Base-by-base conservation (phyloP, 768 basidiomycete species). In the Leccinum longicurvipes region DNA sequence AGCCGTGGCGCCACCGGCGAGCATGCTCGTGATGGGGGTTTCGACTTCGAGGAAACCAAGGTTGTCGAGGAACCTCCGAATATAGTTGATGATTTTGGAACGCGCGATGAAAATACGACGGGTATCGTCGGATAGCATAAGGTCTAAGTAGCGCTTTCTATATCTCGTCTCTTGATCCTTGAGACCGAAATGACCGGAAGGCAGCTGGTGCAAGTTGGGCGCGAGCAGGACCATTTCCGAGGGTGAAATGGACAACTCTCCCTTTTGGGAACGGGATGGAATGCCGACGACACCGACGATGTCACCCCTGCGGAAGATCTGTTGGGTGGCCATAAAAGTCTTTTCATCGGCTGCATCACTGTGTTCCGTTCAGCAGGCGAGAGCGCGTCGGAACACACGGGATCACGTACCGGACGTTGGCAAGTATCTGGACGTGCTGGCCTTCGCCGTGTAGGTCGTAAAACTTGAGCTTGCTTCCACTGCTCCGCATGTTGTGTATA, bases 1-100 rank as follows among this genome's bases (percentile, higher is more conserved):
- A 64, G 97, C 97, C 1, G 94, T 98, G 14, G 97, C 97, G 53
- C 97, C 97, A 25, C 97, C 97, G 1, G 97, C 97, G 62, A 91
- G 83, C 78, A 97, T 83, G 66, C 89, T 94, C 75, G 91, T 99
- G 81, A 99, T 97, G 6, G 97, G 97, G 1, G 97, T 99, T 75
- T 99, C 96, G 59, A 98, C 95, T 74, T 99, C 97, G 73, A 98
- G 85, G 81, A 99, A 99, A 44, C 96, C 97, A 21, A 89, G 83
- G 62, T 79, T 74, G 70, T 97, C 94, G 54, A 99, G 74, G 82
- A 84, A 99, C 61, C 87, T 87, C 45, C 97, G 85, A 63, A 97
- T 76, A 73, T 97, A 96, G 79, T 93, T 93, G 76, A 99, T 80
- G 69, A 97, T 89, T 66, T 82, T 85, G 70, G 86, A 85, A 58